Evolutionary conservation across 306 rosid genomes (phyloP).

Genomic region (Trifolium fragiferum): DNA sequence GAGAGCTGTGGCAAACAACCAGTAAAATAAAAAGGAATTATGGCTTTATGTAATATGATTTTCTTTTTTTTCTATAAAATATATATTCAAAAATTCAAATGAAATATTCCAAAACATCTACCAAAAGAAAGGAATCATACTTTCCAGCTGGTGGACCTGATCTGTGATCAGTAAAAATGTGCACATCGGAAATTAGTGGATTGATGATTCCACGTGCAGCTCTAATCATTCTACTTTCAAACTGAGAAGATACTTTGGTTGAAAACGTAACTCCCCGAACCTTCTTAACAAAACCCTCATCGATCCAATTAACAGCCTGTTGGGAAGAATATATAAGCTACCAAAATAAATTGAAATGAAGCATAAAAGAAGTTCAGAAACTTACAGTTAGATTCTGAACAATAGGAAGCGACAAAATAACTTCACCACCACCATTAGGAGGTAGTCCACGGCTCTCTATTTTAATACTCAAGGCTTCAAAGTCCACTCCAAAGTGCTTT

Average conservation of each 20-base stretch:
- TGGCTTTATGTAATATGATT: conserved; percentile 15
- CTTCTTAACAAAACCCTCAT: conserved; percentile 88
- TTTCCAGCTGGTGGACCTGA: conserved; percentile 84
- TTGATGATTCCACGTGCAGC: conserved; percentile 86
- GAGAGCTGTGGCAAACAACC: conserved; percentile 64
- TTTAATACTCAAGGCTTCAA: conserved; percentile 64
- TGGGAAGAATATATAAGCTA: conserved; percentile 37
- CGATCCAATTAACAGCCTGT: conserved; percentile 89
- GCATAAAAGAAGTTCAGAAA: not conserved
- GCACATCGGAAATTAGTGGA: conserved; percentile 83
- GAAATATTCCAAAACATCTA: conserved; percentile 28
- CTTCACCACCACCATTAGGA: conserved; percentile 93
- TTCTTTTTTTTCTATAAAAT: conserved; percentile 8
- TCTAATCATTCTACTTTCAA: conserved; percentile 79
- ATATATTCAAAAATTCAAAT: conserved; percentile 9
- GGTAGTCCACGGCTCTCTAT: conserved; percentile 85
- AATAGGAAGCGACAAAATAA: conserved; percentile 64
- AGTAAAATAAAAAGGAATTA: conserved; percentile 1
- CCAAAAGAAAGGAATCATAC: conserved; percentile 55
- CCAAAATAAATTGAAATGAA: not conserved
- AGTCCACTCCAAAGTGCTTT: conserved; percentile 85
- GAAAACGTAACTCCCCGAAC: conserved; percentile 84
- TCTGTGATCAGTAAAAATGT: conserved; percentile 79
- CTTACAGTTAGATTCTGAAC: conserved; percentile 73
- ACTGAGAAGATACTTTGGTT: conserved; percentile 75